Percentiles rank a stretch among this genome's conserved stretches.
Conservation (phyloP, 371 early-diverging fungal species). For the Mortierella sp. region DNA sequence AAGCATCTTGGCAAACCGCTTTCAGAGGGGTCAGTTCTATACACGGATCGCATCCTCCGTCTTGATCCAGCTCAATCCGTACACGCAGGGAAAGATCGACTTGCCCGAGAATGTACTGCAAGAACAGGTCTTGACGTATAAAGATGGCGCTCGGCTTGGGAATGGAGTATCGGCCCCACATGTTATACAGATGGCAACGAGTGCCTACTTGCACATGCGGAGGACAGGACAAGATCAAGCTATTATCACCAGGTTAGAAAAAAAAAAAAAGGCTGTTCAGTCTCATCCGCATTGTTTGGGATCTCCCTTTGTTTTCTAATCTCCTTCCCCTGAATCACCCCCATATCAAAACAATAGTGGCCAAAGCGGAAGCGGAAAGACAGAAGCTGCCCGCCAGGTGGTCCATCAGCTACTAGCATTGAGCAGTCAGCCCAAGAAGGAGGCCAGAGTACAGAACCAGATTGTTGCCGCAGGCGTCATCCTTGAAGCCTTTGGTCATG, state of each 20-base stretch:
- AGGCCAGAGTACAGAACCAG: constrained; percentile 80
- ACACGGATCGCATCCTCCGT: constrained; percentile 72
- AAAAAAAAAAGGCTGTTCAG: background rate
- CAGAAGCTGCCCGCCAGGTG: constrained; percentile 76
- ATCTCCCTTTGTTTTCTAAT: background rate
- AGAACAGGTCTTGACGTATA: constrained; percentile 81
- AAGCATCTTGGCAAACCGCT: constrained; percentile 63
- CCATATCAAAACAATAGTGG: constrained; percentile 67
- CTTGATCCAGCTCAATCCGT: constrained; percentile 67
- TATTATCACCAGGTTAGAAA: constrained; percentile 71
- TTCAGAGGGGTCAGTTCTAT: constrained; percentile 67
- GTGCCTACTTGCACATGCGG: constrained; percentile 84
- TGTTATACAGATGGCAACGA: constrained; percentile 81
- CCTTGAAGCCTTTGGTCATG: constrained; percentile 89
- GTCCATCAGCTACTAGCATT: constrained; percentile 66
- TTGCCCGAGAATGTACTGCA: constrained; percentile 71
- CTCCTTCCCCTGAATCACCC: background rate
- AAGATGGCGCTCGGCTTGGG: constrained; percentile 56
- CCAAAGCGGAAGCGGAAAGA: constrained; percentile 92
- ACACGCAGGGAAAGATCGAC: constrained; percentile 56
- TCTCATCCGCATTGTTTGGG: background rate
- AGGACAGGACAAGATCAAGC: constrained; percentile 85
- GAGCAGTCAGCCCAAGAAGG: constrained; percentile 76
- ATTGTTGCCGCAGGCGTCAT: constrained; percentile 76
- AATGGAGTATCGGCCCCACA: constrained; percentile 69